Evolutionary conservation across 1,139 yeast genomes (phyloP), one percentile per base, ranked within the genome.

Genomic region (Saccharomyces hybrid): DNA sequence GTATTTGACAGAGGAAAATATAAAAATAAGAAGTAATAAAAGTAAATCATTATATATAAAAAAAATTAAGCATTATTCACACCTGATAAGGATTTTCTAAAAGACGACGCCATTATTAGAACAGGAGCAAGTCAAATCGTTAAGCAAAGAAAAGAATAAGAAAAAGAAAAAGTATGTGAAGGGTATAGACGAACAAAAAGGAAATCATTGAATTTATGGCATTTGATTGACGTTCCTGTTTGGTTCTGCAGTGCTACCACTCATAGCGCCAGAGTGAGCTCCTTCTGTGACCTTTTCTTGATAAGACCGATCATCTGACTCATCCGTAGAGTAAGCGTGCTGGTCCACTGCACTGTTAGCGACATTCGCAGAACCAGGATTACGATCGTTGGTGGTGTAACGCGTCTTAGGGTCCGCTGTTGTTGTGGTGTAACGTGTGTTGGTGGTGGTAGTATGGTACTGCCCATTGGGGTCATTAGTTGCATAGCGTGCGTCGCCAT

Each of bases 281-380:
- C 44, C 44, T 27, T 53, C 51, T n/a, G 48, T n/a, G 16, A 47
- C 44, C 23, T 54, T 54, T 41, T 54, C 56, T 34, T 52, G 54
- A 48, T 51, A 51, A 28, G 54, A 48, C 20, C 27, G 41, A 23
- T 49, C 47, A 41, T 44, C 50, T 9, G 57, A 53, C 29, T 47
- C 51, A 13, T 46, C 51, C 34, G 44, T 38, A 38, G 44, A 38
- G 16, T 38, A 38, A 16, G 44, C 8, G 16, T 38, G 44, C 7
- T 38, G 44, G 13, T 38, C 44, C 23, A 20, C 3, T 9, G 23
- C 44, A 38, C 23, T 13, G 11, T 38, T 16, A 16, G 44, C 8
- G 25, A 16, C 13, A 16, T 16, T 16, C 5, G 49, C 31, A 34
- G 47, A 48, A 6, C 13, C 27, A 14, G 46, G 9, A 20, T 16